Base-by-base conservation (phyloP, 345 rosid species). In the Populus davidiana region DNA sequence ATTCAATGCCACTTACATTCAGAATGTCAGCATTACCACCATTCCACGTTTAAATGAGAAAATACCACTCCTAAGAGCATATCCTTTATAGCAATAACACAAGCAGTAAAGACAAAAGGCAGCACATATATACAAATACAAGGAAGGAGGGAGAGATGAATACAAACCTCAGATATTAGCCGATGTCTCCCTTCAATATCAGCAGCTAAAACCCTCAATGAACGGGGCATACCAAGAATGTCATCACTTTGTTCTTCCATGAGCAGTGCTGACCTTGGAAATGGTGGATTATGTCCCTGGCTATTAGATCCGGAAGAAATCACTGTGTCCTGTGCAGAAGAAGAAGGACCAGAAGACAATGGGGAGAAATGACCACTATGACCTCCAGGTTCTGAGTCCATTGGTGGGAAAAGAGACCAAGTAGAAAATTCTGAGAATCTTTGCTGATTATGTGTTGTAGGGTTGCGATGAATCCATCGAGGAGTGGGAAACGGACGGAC, bases 121-220 rank as follows among this genome's bases (percentile, higher is more conserved):
- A 64, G 43, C 20, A 39, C 56, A 47, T 50, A 31, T 33, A 72
- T 38, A 56, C 50, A n/a, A 1, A 35, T 2, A n/a, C 5, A 11
- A 20, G 5, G 7, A 36, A 21, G 11, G 18, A 56, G 49, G 29
- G 75, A 72, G 67, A 56, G 75, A 35, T 6, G 66, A 65, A 85
- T 18, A 69, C 86, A 49, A 73, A 93, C 98, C 98, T 90, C 98
- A 25, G 92, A 86, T 83, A 93, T 81, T 14, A 91, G 79, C 20
- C 89, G 91, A 77, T 90, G 88, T 83, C 95, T 89, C 78, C 90
- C 94, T 80, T 87, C 90, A 72, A 85, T 80, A 80, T 89, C 92
- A 78, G 87, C 87, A 81, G 91, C 91, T 83, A 91, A 83, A 78
- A 87, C 88, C 47, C 91, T 87, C 81, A 90, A 76, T 33, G 92